Base-by-base conservation (phyloP, 345 rosid species). In the Rubroshorea leprosula region DNA sequence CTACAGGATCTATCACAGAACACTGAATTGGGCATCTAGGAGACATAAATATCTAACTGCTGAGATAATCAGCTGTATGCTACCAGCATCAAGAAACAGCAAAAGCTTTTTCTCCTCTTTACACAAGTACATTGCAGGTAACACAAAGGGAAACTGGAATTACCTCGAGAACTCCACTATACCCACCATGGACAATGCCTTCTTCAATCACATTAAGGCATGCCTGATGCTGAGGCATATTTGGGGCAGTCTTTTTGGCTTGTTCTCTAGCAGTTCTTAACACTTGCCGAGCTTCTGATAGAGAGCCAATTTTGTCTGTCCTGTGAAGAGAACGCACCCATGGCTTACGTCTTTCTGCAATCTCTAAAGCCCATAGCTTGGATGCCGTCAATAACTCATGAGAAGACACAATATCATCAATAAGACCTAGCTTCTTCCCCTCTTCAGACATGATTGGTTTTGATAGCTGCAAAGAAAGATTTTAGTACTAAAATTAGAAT, bases 121-220 rank as follows among this genome's bases (percentile, higher is more conserved):
- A n/a, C 39, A 13, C 15, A 49, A n/a, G 7, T 35, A 19, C 0
- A 47, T 13, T 27, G 57, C 68, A 66, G 2, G 14, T n/a, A 21
- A 41, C 22, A 24, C 15, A 54, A 29, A 35, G 41, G 41, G 41
- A 35, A 53, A 2, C 10, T 68, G 55, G 49, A 2, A 22, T 52
- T 71, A 89, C 98, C 98, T 83, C 77, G 10, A 92, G 79, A 74
- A 89, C 83, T 38, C 98, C 98, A 63, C 25, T 79, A 55, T 92
- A 86, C 68, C 98, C 97, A 71, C 97, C 98, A 76, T 92, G 95
- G 67, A 83, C 26, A 55, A 92, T 67, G 58, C 98, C 98, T 41
- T 83, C 96, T 78, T 92, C 98, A 31, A 92, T 89, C 58, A 86
- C 91, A 71, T 89, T 91, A 75, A 92, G 83, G 71, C 85, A 80